Evolutionary conservation across 495 filamentous ascomycete genomes (phyloP).

Genomic region (Elaphomyces granulatus): DNA sequence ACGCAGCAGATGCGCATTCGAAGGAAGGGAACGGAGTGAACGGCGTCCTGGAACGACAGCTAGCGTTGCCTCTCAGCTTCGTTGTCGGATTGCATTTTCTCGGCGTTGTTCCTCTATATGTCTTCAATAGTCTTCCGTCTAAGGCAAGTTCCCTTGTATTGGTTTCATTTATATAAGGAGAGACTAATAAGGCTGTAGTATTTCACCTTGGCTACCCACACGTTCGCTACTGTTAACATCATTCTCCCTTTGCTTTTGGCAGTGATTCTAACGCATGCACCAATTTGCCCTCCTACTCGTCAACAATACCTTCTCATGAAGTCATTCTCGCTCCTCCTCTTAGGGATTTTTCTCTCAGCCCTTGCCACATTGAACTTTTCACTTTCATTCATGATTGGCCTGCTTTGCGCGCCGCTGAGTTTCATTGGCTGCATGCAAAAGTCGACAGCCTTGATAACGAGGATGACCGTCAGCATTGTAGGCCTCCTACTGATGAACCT

Average conservation of each 20-base stretch:
- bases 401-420: slow-evolving; percentile 59
- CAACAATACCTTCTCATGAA: slow-evolving; percentile 69
- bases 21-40: slow-evolving; percentile 10
- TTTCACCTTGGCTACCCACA: slow-evolving; percentile 34
- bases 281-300: slow-evolving; percentile 35
- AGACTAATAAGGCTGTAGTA: slow-evolving; percentile 27
- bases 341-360: slow-evolving; percentile 81
- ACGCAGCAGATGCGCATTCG: slow-evolving; percentile 13
- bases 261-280: slow-evolving; percentile 38
- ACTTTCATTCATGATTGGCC: slow-evolving; percentile 71
- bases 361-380: slow-evolving; percentile 96
- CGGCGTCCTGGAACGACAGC: slow-evolving; percentile 45
- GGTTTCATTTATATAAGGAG: slow-evolving; percentile 1
- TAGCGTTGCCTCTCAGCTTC: slow-evolving; percentile 65
- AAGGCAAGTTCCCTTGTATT: slow-evolving; percentile 35
- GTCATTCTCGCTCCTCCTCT: slow-evolving; percentile 78
- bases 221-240: slow-evolving; percentile 43
- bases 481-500: slow-evolving; percentile 35
- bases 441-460: slow-evolving; percentile 2
- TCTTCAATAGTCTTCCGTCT: slow-evolving; percentile 63
- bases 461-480: slow-evolving; percentile 9
- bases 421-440: slow-evolving; percentile 42
- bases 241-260: slow-evolving; percentile 43
- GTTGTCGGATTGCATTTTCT: slow-evolving; percentile 59
- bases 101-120: slow-evolving; percentile 69